Conservation (phyloP, 257 asterid species). For the Solanum tarapatanum region DNA sequence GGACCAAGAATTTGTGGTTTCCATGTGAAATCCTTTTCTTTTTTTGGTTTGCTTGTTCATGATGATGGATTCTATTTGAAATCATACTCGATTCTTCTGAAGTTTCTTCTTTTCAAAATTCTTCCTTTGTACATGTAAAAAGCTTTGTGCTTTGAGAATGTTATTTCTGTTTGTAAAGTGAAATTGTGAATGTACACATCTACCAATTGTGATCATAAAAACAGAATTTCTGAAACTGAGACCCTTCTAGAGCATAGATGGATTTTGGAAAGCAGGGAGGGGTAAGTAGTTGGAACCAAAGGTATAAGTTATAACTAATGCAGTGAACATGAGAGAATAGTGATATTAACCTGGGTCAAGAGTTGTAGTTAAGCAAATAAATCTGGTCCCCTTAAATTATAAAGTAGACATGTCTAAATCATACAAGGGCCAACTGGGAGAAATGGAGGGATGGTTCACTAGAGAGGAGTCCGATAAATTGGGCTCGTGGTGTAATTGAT, state of each 20-base stretch:
- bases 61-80: not conserved
- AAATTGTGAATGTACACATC: not conserved
- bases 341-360: not conserved
- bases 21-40: not conserved
- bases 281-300: not conserved
- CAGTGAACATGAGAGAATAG: not conserved
- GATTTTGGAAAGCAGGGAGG: not conserved
- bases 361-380: not conserved
- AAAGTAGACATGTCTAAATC: not conserved
- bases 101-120: not conserved
- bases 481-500: not conserved
- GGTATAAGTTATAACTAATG: not conserved
- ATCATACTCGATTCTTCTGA: not conserved
- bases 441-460: not conserved
- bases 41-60: not conserved
- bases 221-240: not conserved
- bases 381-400: not conserved
- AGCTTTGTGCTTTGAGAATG: not conserved
- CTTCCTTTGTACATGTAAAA: not conserved
- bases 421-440: not conserved
- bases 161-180: not conserved
- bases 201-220: not conserved
- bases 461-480: not conserved
- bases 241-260: not conserved
- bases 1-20: not conserved